These are phyloP conservation scores for Secale cereale DNA, from an alignment of 176 grass and related monocot species.

Conservation along the genomic window DNA sequence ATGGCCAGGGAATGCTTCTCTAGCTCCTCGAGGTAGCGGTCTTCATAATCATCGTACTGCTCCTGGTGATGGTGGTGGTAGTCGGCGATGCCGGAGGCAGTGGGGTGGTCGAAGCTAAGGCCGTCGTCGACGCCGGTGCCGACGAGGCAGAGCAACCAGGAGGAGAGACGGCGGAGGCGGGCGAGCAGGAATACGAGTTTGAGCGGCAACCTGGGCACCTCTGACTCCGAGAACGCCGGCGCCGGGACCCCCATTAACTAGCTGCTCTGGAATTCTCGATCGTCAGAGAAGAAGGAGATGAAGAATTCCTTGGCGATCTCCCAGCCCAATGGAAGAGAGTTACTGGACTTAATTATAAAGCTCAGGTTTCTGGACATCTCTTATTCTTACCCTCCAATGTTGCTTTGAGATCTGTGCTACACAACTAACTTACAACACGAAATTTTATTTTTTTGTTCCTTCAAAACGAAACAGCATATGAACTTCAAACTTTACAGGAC, in stretches of 20 bases:
- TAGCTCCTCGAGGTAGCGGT: not conserved
- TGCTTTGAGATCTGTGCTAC: too few species aligned
- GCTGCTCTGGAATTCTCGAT: not conserved
- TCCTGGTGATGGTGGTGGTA: not conserved
- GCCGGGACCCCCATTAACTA: conserved; percentile 58
- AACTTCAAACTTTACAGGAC: too few species aligned
- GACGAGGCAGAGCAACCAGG: conserved; percentile 44
- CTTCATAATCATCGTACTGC: too few species aligned
- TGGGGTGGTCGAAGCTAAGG: not conserved
- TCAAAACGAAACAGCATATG: too few species aligned
- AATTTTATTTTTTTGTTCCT: too few species aligned
- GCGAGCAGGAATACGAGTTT: conserved; percentile 49
- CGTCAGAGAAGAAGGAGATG: too few species aligned
- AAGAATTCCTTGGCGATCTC: too few species aligned
- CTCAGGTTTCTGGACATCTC: too few species aligned
- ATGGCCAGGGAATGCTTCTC: conserved; percentile 57
- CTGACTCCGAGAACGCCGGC: conserved; percentile 31
- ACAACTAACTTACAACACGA: too few species aligned
- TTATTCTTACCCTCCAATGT: too few species aligned
- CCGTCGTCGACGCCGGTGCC: conserved; percentile 25
- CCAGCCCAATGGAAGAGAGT: too few species aligned
- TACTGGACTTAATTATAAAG: too few species aligned
- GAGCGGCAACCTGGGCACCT: conserved; percentile 50
- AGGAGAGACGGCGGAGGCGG: conserved; percentile 51
- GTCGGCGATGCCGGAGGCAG: not conserved